Evolutionary conservation across 305 asterid species (phyloP).

Genomic region (Andrographis paniculata): DNA sequence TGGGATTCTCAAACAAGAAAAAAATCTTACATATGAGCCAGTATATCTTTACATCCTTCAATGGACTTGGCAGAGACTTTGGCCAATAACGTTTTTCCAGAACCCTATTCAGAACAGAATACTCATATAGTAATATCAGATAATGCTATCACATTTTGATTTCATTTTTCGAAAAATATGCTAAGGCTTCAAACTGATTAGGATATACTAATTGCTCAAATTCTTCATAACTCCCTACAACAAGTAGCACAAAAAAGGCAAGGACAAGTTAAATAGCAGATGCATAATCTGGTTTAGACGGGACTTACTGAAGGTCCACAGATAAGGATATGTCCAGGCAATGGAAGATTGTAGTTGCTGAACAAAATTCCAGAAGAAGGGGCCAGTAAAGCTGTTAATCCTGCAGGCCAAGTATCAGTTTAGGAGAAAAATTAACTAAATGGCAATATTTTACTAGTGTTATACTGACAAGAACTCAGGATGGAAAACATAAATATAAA

Average conservation of each 20-base stretch:
- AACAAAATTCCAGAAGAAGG: constrained; percentile 52
- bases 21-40: constrained; percentile 69
- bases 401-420: constrained; percentile 43
- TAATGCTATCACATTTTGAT: constrained; percentile 7
- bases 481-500: not conserved
- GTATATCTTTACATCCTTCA: constrained; percentile 58
- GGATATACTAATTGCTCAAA: too few relatives aligned
- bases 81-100: constrained; percentile 88
- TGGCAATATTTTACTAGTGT: too few relatives aligned
- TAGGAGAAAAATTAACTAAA: not conserved
- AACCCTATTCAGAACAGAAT: constrained; percentile 45
- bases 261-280: too few relatives aligned
- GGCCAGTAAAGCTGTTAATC: constrained; percentile 62
- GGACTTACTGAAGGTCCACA: constrained; percentile 83
- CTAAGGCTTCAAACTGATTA: too few relatives aligned
- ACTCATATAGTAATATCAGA: constrained; percentile 8
- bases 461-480: not conserved
- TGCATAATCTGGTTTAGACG: constrained; percentile 14
- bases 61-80: constrained; percentile 62
- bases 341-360: constrained; percentile 58
- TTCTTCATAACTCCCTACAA: too few relatives aligned
- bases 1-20: constrained; percentile 15
- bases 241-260: too few relatives aligned
- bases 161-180: too few relatives aligned
- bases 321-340: constrained; percentile 88